Base-by-base conservation (phyloP, 1,284 basidiomycete species). In the Pascua guehoae region DNA sequence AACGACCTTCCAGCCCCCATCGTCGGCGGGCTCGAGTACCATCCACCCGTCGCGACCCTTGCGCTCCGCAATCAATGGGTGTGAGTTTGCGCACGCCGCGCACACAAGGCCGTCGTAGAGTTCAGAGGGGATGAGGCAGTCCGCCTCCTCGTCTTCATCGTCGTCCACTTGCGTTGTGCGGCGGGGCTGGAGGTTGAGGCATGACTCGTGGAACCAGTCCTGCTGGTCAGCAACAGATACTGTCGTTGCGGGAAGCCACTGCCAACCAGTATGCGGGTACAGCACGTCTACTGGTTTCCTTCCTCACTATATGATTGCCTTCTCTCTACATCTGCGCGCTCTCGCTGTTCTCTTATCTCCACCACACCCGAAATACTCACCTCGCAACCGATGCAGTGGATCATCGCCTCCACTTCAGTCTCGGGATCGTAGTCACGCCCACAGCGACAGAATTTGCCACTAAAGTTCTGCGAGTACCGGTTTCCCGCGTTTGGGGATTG, bases 141-240 rank as follows among this genome's bases (percentile, higher is more conserved):
- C 51, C 18, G 59, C 55, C 49, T 75, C 72, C 15, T 74, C 74
- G 36, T 68, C 70, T 1, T 72, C 72, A 5, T 71, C 71, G 4
- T 67, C 67, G 7, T 61, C 60, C 5, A 16, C 43, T 2, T 40
- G 45, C 38, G 16, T 40, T 1, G 37, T 39, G 43, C 62, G 59
- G 46, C 53, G 49, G 1, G 45, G 49, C 16, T 65, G 66, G 3
- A 76, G 62, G 52, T 74, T 74, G 36, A 76, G 65, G 41, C 74
- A 76, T 12, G 71, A 66, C 46, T 76, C 74, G 54, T 76, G 74
- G 46, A 71, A 71, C 74, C 71, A 73, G 53, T 74, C 72, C 69
- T 73, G 45, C 7, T n/a, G 11, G 47, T 54, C 45, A 58, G 49
- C 47, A 41, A 18, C 24, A 24, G 24, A 32, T 32, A 7, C 24